Percentiles rank a stretch among this genome's conserved stretches.
phyloP scores from a whole-genome alignment of 2,329 filamentous ascomycete species.

The Cordyceps pruinosa region DNA sequence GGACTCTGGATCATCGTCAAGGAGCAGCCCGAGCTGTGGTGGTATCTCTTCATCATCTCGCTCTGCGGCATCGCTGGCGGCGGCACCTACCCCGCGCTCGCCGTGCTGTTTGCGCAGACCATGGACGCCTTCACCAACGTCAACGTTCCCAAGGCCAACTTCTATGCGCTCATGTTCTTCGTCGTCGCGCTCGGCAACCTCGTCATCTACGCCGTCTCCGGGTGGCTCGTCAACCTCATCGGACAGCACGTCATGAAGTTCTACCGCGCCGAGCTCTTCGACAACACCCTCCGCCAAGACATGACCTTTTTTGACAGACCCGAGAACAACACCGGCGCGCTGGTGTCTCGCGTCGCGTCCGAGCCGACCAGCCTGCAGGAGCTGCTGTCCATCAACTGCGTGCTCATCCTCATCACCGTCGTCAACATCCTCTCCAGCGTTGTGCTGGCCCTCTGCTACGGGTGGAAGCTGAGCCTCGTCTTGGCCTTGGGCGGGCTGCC shows the following conservation, averaged over 20 bases:
- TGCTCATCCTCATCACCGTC: constrained; percentile 39
- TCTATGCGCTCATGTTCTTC: constrained; percentile 52
- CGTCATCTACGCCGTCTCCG: constrained; percentile 34
- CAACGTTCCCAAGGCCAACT: constrained; percentile 36
- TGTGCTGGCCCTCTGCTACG: constrained; percentile 37
- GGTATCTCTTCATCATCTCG: constrained; percentile 15
- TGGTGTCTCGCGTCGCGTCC: constrained; percentile 30
- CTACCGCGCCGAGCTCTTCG: constrained; percentile 37
- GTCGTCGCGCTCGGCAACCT: constrained; percentile 41
- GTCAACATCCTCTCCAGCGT: constrained; percentile 39
- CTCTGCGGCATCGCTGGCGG: constrained; percentile 24
- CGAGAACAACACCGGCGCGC: constrained; percentile 31
- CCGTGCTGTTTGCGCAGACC: constrained; percentile 33
- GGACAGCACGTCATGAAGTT: constrained; percentile 28
- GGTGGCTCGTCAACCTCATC: constrained; percentile 31
- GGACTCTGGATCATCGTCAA: constrained; percentile 24
- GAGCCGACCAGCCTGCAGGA: constrained; percentile 43
- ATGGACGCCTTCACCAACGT: constrained; percentile 31
- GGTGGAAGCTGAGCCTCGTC: constrained; percentile 45
- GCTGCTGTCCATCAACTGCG: constrained; percentile 42
- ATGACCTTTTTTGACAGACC: constrained; percentile 40
- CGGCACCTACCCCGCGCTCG: constrained; percentile 33
- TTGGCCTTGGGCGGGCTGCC: constrained; percentile 40
- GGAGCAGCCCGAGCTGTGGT: constrained; percentile 25
- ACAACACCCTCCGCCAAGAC: constrained; percentile 47